Conservation (phyloP, 805 yeast species). For the Komagataella kurtzmanii region DNA sequence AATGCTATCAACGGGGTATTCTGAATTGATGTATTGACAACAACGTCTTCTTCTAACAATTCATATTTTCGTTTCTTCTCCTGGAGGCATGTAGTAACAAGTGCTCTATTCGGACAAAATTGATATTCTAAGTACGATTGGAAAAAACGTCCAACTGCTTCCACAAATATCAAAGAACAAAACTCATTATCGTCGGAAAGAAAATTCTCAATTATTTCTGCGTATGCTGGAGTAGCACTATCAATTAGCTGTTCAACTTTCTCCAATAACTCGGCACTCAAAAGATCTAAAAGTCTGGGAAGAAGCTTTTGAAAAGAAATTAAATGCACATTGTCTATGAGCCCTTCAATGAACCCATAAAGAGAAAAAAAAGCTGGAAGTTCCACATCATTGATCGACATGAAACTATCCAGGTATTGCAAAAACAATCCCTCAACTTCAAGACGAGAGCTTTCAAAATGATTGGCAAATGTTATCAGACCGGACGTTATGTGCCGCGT, state of each 20-base stretch:
- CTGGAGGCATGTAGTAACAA: background rate
- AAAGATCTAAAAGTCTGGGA: conserved; percentile 8
- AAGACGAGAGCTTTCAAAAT: background rate
- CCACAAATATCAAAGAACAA: conserved; percentile 15
- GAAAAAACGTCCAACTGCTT: background rate
- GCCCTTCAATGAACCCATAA: conserved; percentile 16
- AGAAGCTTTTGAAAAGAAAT: conserved; percentile 9
- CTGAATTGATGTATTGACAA: too few species aligned
- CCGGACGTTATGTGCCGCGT: background rate
- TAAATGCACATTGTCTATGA: conserved; percentile 11
- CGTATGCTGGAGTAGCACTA: conserved; percentile 4
- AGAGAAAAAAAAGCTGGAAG: conserved; percentile 9
- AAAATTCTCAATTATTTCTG: conserved; percentile 12
- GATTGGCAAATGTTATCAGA: background rate
- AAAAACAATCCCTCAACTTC: background rate
- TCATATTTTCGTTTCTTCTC: background rate
- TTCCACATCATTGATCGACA: background rate
- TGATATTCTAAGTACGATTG: background rate
- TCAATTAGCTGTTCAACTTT: conserved; percentile 7
- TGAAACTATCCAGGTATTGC: background rate
- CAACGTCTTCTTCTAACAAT: background rate
- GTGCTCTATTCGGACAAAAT: background rate
- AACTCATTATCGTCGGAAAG: conserved; percentile 18
- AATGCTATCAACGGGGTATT: background rate
- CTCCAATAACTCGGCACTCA: conserved; percentile 15